phyloP scores from a whole-genome alignment of 768 basidiomycete genomes.

The Pisolithus microcarpus region DNA sequence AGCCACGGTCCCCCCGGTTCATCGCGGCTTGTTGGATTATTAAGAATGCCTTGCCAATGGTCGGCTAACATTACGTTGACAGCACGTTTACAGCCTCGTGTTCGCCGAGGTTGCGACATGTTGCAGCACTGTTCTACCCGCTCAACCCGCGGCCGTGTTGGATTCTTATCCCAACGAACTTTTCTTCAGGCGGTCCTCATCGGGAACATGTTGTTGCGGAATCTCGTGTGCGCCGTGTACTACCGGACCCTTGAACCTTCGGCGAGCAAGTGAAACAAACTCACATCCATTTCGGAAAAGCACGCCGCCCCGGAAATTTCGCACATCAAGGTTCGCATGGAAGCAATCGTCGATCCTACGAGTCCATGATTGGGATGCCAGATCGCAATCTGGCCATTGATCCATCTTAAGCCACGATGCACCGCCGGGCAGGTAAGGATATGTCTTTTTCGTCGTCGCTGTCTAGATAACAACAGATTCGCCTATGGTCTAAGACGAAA shows the following conservation, averaged over 20 bases:
- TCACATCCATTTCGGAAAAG: neutral
- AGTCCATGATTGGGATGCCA: conserved; percentile 9
- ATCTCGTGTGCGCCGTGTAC: conserved; percentile 2
- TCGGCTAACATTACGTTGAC: conserved; percentile 7
- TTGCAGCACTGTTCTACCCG: neutral
- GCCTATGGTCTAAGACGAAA: conserved; percentile 14
- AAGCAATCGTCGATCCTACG: conserved; percentile 15
- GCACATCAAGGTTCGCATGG: conserved; percentile 8
- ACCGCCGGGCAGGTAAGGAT: neutral
- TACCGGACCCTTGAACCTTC: neutral
- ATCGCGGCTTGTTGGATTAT: too few relatives aligned
- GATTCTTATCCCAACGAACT: neutral
- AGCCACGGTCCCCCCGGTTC: neutral
- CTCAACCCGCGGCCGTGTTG: neutral
- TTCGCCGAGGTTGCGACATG: conserved; percentile 11
- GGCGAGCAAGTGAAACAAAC: conserved; percentile 3
- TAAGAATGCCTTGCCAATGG: conserved; percentile 6
- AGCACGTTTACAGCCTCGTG: conserved; percentile 20
- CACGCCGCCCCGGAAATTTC: neutral
- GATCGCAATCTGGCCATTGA: conserved; percentile 15
- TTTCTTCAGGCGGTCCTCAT: neutral
- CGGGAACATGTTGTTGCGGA: conserved; percentile 4
- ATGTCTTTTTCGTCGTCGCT: neutral
- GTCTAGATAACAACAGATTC: neutral
- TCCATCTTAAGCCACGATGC: conserved; percentile 3